Base-by-base conservation (phyloP, 495 filamentous ascomycete genomes). In the Tetracladium marchalianum region DNA sequence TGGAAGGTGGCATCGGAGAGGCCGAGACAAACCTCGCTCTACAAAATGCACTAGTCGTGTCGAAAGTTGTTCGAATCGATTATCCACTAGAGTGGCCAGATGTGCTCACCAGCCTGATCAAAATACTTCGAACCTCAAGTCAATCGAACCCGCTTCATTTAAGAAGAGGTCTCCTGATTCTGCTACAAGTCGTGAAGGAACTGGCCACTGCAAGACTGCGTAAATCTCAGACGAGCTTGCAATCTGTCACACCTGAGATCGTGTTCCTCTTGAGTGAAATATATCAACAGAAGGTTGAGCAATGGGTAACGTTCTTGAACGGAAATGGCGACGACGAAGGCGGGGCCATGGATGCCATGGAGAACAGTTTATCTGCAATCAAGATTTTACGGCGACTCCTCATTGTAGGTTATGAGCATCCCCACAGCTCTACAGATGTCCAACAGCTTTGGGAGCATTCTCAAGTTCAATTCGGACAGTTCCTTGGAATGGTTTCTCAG, bases 121-220 rank as follows among this genome's bases (percentile, higher is more conserved):
- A 70, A 39, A 67, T 76, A 34, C 74, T 90, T 11, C 75, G 80
- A 41, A 49, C 53, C 0, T 59, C 62, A 5, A 67, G 63, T 44
- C 46, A 67, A 19, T 61, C 62, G 18, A 68, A 74, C 36, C 72
- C 71, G 7, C 47, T 66, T 15, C 67, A 73, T 16, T 76, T 96
- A 11, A 72, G 77, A 18, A 77, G 90, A 47, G 72, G 80, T 15
- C 73, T 96, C 39, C 69, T 85, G 35, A 81, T 94, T 7, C 64
- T 95, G 37, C 68, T 95, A 1, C 81, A 88, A 35, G 80, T 93
- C 38, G 77, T 95, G 51, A 97, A 96, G 65, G 92, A 96, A 61
- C 67, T 96, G 7, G 76, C 85, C 0, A 89, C 85, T 3, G 88
- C 82, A 1, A 76, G 87, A 17, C 58, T 96, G 37, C 74, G 73